phyloP scores from a whole-genome alignment of 2,329 filamentous ascomycete species.

The Aspergillus ruber region DNA sequence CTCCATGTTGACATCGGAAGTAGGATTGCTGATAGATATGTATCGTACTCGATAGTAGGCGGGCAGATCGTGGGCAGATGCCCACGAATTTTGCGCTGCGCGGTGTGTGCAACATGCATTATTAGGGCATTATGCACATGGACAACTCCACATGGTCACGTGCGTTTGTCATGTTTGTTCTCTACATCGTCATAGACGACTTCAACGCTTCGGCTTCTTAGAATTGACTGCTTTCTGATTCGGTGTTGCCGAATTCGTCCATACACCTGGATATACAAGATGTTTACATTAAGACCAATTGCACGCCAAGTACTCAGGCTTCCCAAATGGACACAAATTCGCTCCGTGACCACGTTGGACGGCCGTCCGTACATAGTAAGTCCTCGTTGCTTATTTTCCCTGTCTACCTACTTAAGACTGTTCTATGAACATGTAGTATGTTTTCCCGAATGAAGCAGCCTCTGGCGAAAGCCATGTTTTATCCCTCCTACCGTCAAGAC shows the following conservation, averaged over 20 bases:
- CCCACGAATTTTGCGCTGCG: too few relatives aligned
- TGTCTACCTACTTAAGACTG: slow-evolving; percentile 9
- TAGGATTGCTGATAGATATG: too few relatives aligned
- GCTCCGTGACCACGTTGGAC: slow-evolving; percentile 32
- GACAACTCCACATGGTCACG: slow-evolving; percentile 15
- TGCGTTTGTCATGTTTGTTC: slow-evolving; percentile 26
- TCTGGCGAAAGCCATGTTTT: slow-evolving; percentile 41
- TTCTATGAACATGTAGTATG: slow-evolving; percentile 37
- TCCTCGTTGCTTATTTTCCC: background rate
- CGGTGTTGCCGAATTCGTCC: background rate
- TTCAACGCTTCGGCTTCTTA: slow-evolving; percentile 1
- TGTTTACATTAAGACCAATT: slow-evolving; percentile 19
- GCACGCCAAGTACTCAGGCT: slow-evolving; percentile 13
- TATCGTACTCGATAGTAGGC: too few relatives aligned
- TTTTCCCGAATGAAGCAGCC: slow-evolving; percentile 41
- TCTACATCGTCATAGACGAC: slow-evolving; percentile 8
- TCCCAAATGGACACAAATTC: slow-evolving; percentile 19
- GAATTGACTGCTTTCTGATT: background rate
- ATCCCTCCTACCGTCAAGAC: slow-evolving; percentile 51
- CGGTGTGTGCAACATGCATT: too few relatives aligned
- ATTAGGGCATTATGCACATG: background rate
- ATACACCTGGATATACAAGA: slow-evolving; percentile 3
- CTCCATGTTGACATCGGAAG: too few relatives aligned
- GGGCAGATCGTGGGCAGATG: too few relatives aligned
- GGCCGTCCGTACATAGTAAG: slow-evolving; percentile 36